Base-by-base conservation (phyloP, 225 moss, liverwort and hornwort genomes). In the Pseudoscleropodium purum region DNA sequence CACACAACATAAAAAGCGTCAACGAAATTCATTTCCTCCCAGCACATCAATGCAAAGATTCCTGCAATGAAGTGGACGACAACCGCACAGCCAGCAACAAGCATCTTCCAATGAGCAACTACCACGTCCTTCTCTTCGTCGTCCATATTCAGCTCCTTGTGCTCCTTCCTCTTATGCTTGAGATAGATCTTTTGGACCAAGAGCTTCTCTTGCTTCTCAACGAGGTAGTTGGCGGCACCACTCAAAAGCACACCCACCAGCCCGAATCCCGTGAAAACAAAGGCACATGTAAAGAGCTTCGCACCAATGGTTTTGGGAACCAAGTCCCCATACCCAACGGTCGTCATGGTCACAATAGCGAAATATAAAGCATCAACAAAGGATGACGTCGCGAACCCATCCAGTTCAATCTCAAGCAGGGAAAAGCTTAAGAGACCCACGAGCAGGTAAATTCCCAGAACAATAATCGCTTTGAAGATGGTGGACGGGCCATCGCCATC, bases 201-300 rank as follows among this genome's bases (percentile, higher is more conserved):
- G 67, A 97, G 87, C 82, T 95, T 92, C 65, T 98, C 97, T 89
- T 98, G 98, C 91, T 93, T 97, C 88, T 93, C 94, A 23, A 97
- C 97, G 39, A 98, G 88, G 89, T 95, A 95, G 77, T 87, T 93
- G n/a, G 96, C 97, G 75, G 95, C 97, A 68, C 95, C 92, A 79
- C 95, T 95, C 79, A 98, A 61, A 51, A 97, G 60, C 75, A 88
- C 94, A 62, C 97, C 95, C 41, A 98, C 95, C 63, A 98, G 85
- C 49, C 95, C 95, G 62, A 97, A 98, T 21, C 97, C 97, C 63
- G 75, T 73, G 83, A 98, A 95, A 61, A 97, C 91, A 79, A 96
- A 98, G 17, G 88, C 87, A 75, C 96, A 95, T 19, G 95, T 97
- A 88, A 97, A 95, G 61, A 98, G 93, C 92, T 98, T 98, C 49